These are phyloP conservation scores for Colletotrichum cordylinicola DNA, from an alignment of 2,329 filamentous ascomycete genomes.

Conservation along the genomic window DNA sequence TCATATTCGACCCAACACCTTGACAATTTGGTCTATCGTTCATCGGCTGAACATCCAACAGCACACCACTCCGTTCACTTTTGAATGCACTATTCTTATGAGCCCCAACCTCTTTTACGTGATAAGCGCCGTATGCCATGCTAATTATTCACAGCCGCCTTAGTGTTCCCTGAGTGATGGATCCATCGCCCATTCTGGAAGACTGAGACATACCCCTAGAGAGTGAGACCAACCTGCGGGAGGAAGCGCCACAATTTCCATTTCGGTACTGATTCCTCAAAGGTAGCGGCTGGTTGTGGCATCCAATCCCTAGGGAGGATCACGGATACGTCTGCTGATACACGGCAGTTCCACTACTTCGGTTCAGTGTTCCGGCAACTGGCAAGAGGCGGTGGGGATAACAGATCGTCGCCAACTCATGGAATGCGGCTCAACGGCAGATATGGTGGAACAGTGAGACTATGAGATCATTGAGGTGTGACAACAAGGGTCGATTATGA, in stretches of 20 bases:
- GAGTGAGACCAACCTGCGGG: neutral
- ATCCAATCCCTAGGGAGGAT: neutral
- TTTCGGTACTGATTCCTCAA: neutral
- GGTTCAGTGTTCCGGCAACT: neutral
- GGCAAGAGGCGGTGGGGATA: neutral
- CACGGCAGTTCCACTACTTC: neutral
- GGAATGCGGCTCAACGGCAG: neutral
- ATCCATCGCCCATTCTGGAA: neutral
- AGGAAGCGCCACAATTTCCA: neutral
- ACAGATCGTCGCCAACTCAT: neutral
- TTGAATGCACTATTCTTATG: neutral
- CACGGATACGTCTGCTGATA: neutral
- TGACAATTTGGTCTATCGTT: neutral
- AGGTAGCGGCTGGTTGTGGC: neutral
- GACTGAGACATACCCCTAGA: neutral
- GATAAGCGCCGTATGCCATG: neutral
- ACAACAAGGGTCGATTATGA: neutral
- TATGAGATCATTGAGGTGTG: neutral
- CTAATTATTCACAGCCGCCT: neutral
- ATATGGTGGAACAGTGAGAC: neutral
- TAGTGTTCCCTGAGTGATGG: neutral
- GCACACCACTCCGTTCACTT: neutral
- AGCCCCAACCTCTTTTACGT: neutral
- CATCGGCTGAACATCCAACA: neutral
- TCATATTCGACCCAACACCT: neutral